phyloP scores from a whole-genome alignment of 371 early-diverging fungal species.

The Umbelopsis sp. region DNA sequence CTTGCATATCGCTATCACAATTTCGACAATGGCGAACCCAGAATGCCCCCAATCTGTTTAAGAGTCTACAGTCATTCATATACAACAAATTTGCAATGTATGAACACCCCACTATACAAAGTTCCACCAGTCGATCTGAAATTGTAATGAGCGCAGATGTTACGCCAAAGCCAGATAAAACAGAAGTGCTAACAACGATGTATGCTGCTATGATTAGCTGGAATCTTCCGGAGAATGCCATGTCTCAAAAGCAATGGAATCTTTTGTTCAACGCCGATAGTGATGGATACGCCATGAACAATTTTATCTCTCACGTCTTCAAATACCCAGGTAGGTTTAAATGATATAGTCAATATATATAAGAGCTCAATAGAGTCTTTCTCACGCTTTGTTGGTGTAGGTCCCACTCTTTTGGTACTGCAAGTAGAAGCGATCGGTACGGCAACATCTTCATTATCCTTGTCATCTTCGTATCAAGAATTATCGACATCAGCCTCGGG shows the following conservation, averaged over 20 bases:
- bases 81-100: conserved; percentile 45
- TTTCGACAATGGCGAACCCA: conserved; percentile 46
- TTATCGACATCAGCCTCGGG: not conserved
- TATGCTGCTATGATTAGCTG: conserved; percentile 50
- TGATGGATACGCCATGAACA: conserved; percentile 71
- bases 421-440: conserved; percentile 34
- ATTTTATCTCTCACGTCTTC: conserved; percentile 65
- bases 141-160: conserved; percentile 29
- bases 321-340: conserved; percentile 52
- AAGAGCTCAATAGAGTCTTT: not conserved
- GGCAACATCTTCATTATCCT: not conserved
- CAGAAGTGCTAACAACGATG: conserved; percentile 44
- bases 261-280: conserved; percentile 55
- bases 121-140: conserved; percentile 25
- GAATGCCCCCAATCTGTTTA: conserved; percentile 54
- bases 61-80: conserved; percentile 50
- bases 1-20: conserved; percentile 26
- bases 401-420: conserved; percentile 60
- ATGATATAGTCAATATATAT: not conserved
- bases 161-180: conserved; percentile 28
- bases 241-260: conserved; percentile 41
- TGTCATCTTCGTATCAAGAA: conserved; percentile 5
- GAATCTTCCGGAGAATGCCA: conserved; percentile 44
- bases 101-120: conserved; percentile 18
- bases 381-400: not conserved